Base-by-base conservation (phyloP, 2,329 filamentous ascomycete species). In the Akanthomyces lecanii region DNA sequence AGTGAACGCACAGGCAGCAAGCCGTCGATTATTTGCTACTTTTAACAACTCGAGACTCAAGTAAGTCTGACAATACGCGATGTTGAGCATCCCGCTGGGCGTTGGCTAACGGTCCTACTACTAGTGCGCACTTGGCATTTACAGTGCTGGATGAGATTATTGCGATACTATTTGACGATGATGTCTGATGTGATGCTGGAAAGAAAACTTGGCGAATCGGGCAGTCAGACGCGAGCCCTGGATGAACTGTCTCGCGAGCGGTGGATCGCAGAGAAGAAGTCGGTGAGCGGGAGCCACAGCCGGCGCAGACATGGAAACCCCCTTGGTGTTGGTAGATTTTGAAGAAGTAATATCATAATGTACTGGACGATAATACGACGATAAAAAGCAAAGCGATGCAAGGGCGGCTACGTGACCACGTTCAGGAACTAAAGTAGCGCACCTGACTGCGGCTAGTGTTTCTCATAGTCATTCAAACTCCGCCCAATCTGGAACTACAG, bases 41-140 rank as follows among this genome's bases (percentile, higher is more conserved):
- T 80, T 98, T 68, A 99, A 99, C 75, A 99, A 98, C 76, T 83
- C 87, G 64, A 83, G 92, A 67, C 79, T 99, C 68, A 97, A 98
- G 90, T 93, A 78, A 81, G 89, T 85, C 30, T 21, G 45, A 16
- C 33, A 11, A 36, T 11, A 36, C 33, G 21, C 48, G 21, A 55
- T 40, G 11, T 18, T 42, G 28, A 11, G 36, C 61, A 62, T 55
- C 16, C 16, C 36, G 21, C n/a, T 33, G 14, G 16, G 36, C 47
- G 5, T 30, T 36, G 50, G 64, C 71, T 67, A 64, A 70, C 63
- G 16, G 30, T n/a, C 38, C 38, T 50, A 21, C 5, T 62, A 16
- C 50, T 66, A 87, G 85, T 74, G 82, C 87, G 54, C 89, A 91
- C 73, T 74, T 92, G 54, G 82, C 84, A 21, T 91, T 89, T 73